Base-by-base conservation (phyloP, 208 protist species). In the Trypanosoma conorhini region DNA sequence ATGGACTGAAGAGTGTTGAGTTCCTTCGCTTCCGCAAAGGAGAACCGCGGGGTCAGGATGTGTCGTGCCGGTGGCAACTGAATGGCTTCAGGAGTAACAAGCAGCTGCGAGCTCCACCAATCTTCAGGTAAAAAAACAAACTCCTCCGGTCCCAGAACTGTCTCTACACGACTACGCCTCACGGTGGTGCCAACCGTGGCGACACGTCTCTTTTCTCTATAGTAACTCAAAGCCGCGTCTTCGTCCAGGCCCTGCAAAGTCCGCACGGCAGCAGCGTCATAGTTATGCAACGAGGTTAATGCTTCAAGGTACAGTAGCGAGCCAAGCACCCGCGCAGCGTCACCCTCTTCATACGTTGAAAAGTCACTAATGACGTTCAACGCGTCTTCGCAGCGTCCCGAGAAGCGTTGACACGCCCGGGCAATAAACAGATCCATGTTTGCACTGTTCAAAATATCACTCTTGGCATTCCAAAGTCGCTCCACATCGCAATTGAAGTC, bases 41-140 rank as follows among this genome's bases (percentile, higher is more conserved):
- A 90, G 65, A 95, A 95, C 40, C 90, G 85, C 5, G 76, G 74
- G 17, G 83, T 80, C 9, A 91, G 65, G 19, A 93, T 73, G 64
- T 92, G 87, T 15, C 82, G 63, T 2, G 79, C 85, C 12, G 90
- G 87, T 15, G 87, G 83, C 28, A 95, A 73, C 35, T 92, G 52
- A 31, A 48, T 46, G 61, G 70, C 26, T 59, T 35, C 12, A 28
- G 84, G 76, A 26, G 81, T 62, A 10, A 19, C 77, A 35, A 95
- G 67, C 10, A 67, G 56, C 38, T 75, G 62, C 17, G 81, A 59
- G 9, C 65, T 77, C 1, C 76, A 58, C 87, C 86, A 92, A 46
- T 86, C 76, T 3, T 67, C 54, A 0, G 89, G 89, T 28, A 95
- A 70, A n/a, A 81, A 77, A 44, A 50, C 70, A 56, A 85, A 91